Conservation (phyloP, 805 yeast species). For the Zygosaccharomyces siamensis region DNA sequence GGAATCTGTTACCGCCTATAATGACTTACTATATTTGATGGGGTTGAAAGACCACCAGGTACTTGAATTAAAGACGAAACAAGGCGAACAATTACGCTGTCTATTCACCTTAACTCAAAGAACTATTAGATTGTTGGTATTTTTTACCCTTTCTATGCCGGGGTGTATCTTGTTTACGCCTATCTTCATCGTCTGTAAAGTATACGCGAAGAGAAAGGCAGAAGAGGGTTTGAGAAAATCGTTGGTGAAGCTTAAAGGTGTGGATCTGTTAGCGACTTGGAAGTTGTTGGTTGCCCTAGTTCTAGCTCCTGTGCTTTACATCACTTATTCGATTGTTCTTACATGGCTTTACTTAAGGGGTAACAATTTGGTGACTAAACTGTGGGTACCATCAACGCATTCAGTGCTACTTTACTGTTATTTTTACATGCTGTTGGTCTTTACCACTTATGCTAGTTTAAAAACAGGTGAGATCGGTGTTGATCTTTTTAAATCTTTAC, state of each 20-base stretch:
- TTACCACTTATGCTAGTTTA: conserved; percentile 81
- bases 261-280: conserved; percentile 95
- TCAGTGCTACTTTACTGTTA: conserved; percentile 27
- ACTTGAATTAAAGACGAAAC: conserved; percentile 41
- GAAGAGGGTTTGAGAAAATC: conserved; percentile 81
- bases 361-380: conserved; percentile 22
- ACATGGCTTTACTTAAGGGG: conserved; percentile 36
- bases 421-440: conserved; percentile 54
- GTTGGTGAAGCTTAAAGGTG: conserved; percentile 82
- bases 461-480: conserved; percentile 86
- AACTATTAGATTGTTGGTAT: conserved; percentile 44
- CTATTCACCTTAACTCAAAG: conserved; percentile 50
- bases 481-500: conserved; percentile 74
- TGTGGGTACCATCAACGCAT: conserved; percentile 30
- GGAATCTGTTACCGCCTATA: conserved; percentile 61
- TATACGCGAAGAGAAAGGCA: conserved; percentile 67
- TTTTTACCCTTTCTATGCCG: conserved; percentile 67
- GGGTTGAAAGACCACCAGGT: conserved; percentile 74
- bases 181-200: conserved; percentile 68
- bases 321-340: conserved; percentile 55
- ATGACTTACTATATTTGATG: conserved; percentile 55
- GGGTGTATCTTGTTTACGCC: conserved; percentile 83
- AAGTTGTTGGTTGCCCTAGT: conserved; percentile 80
- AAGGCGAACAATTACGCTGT: conserved; percentile 43
- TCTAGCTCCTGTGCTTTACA: conserved; percentile 78